phyloP scores from a whole-genome alignment of 2,329 filamentous ascomycete genomes.

The Ophiostoma angusticollis region DNA sequence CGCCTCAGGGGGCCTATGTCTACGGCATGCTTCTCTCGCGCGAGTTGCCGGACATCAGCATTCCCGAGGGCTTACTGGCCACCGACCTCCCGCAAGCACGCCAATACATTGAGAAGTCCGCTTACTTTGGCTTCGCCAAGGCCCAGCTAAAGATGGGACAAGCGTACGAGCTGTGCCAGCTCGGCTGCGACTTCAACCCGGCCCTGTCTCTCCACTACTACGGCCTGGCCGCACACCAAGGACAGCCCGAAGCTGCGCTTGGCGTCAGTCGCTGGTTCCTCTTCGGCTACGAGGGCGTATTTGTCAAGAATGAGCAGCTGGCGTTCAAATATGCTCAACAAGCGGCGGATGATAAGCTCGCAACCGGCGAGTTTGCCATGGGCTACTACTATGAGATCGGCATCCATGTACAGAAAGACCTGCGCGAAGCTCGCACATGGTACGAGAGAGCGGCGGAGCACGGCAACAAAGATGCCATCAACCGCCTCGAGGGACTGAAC shows the following conservation, averaged over 20 bases:
- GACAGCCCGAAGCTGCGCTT: constrained; percentile 85
- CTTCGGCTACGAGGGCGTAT: constrained; percentile 83
- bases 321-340: constrained; percentile 84
- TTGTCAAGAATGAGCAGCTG: constrained; percentile 89
- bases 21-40: constrained; percentile 88
- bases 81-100: constrained; percentile 61
- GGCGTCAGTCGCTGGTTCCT: constrained; percentile 98
- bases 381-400: constrained; percentile 97
- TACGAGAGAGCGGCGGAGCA: constrained; percentile 81
- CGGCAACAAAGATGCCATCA: constrained; percentile 79
- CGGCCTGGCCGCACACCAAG: constrained; percentile 79
- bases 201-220: constrained; percentile 92
- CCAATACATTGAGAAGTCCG: constrained; percentile 90
- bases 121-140: constrained; percentile 90
- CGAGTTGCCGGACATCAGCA: constrained; percentile 78
- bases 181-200: constrained; percentile 91
- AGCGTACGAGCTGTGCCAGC: constrained; percentile 84
- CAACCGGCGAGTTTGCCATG: constrained; percentile 90
- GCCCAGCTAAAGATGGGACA: constrained; percentile 96
- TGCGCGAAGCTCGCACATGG: constrained; percentile 75
- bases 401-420: constrained; percentile 73
- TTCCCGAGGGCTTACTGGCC: constrained; percentile 59
- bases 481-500: constrained; percentile 70
- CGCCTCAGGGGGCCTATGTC: constrained; percentile 89
- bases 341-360: constrained; percentile 66